Conservation (phyloP, 1,139 yeast genomes). For the Meyerozyma guilliermondii region DNA sequence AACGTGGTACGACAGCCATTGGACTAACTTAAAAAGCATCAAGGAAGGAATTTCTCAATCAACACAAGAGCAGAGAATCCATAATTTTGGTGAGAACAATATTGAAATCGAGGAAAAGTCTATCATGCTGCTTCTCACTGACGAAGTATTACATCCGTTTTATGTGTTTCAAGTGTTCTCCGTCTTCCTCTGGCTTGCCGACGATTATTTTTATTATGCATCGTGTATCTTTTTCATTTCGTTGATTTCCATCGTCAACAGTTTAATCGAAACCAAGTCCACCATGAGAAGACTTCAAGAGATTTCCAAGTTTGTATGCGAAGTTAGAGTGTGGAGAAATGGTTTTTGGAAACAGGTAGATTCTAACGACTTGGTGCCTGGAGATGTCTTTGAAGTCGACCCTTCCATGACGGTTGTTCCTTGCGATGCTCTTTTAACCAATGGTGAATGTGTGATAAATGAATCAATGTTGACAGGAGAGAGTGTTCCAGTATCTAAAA, state of each 20-base stretch:
- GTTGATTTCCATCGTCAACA: slow-evolving; percentile 68
- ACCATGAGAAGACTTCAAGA: slow-evolving; percentile 70
- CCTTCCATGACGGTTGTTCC: slow-evolving; percentile 73
- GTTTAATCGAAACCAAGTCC: slow-evolving; percentile 76
- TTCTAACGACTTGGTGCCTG: slow-evolving; percentile 88
- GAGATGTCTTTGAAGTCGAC: slow-evolving; percentile 90
- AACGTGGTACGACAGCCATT: slow-evolving; percentile 78
- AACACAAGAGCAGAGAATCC: slow-evolving; percentile 58
- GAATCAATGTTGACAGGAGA: slow-evolving; percentile 98
- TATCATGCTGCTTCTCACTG: slow-evolving; percentile 58
- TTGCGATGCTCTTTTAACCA: slow-evolving; percentile 79
- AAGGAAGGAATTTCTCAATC: slow-evolving; percentile 72
- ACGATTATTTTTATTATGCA: slow-evolving; percentile 90
- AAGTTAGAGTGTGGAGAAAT: slow-evolving; percentile 85
- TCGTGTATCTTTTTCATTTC: slow-evolving; percentile 87
- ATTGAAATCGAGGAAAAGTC: slow-evolving; percentile 77
- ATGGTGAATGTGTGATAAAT: slow-evolving; percentile 92
- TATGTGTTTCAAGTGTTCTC: slow-evolving; percentile 92
- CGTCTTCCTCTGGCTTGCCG: slow-evolving; percentile 85
- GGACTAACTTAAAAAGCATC: slow-evolving; percentile 58
- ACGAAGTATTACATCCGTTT: slow-evolving; percentile 92
- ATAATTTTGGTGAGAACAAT: slow-evolving; percentile 73
- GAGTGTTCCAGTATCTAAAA: slow-evolving; percentile 90
- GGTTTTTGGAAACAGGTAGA: slow-evolving; percentile 86
- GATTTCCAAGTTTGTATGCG: slow-evolving; percentile 69